A percentile compares a stretch with the other conserved stretches of the same genome.
Evolutionary conservation across 331 rosid species (phyloP).

Genomic region (Acacia pycnantha): DNA sequence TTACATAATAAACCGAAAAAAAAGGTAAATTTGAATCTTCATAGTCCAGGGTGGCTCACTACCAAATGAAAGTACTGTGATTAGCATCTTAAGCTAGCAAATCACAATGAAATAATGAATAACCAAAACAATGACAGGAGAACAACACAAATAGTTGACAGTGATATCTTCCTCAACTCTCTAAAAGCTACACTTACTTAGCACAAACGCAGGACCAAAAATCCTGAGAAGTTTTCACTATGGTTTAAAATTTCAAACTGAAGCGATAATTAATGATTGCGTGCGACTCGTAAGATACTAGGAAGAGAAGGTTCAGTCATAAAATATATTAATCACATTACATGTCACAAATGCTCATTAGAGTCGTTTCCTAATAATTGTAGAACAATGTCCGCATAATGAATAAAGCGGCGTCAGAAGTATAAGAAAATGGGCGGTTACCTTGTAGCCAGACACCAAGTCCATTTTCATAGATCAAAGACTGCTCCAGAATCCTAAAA

Average conservation of each 20-base stretch:
- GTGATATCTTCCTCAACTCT: background rate
- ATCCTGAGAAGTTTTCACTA: background rate
- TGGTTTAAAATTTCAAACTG: background rate
- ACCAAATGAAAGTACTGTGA: slow-evolving; percentile 4
- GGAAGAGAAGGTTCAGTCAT: background rate
- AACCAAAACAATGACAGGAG: background rate
- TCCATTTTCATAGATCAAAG: slow-evolving; percentile 58
- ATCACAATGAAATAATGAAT: background rate
- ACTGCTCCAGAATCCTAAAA: slow-evolving; percentile 26
- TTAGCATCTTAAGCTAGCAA: background rate
- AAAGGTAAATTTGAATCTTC: background rate
- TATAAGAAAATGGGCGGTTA: slow-evolving; percentile 19
- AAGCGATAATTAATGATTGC: background rate
- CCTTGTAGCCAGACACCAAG: slow-evolving; percentile 95
- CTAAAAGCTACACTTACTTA: background rate
- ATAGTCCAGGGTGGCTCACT: slow-evolving; percentile 5
- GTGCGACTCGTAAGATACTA: background rate
- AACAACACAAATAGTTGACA: background rate
- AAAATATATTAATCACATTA: background rate
- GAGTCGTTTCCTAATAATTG: background rate
- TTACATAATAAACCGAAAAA: background rate
- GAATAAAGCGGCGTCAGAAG: background rate
- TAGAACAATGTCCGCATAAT: background rate
- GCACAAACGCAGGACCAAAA: background rate
- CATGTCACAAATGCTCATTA: background rate